Evolutionary conservation across 2,329 filamentous ascomycete genomes (phyloP).

Genomic region (Monilinia aucupariae): DNA sequence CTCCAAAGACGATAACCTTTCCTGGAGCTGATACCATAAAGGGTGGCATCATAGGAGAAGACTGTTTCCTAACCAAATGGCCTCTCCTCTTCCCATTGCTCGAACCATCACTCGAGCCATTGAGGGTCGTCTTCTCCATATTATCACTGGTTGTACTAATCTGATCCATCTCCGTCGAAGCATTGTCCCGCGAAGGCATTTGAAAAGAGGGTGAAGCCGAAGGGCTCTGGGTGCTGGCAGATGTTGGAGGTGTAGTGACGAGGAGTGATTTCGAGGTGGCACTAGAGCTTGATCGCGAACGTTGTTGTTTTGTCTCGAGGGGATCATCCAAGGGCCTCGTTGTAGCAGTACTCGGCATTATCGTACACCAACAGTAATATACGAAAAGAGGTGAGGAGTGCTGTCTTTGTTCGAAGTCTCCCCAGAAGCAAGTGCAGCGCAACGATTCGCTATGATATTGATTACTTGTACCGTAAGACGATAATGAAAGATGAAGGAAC

Average conservation of each 20-base stretch:
- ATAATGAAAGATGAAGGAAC: too few relatives aligned
- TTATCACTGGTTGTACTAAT: slow-evolving; percentile 12
- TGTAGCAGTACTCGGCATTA: slow-evolving; percentile 11
- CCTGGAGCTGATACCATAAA: slow-evolving; percentile 98
- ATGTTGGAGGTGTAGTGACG: slow-evolving; percentile 17
- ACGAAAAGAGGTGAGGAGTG: not conserved
- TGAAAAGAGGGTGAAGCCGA: slow-evolving; percentile 17
- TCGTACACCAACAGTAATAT: slow-evolving; percentile 2
- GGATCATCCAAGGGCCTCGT: slow-evolving; percentile 6
- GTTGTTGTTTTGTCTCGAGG: slow-evolving; percentile 8
- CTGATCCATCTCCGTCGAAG: not conserved
- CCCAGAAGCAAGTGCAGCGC: not conserved
- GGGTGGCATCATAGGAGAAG: slow-evolving; percentile 68
- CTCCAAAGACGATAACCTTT: slow-evolving; percentile 97
- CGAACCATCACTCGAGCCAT: slow-evolving; percentile 22
- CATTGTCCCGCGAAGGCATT: slow-evolving; percentile 7
- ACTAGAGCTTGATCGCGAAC: slow-evolving; percentile 15
- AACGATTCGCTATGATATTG: too few relatives aligned
- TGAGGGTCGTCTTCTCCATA: slow-evolving; percentile 17
- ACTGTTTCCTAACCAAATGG: slow-evolving; percentile 46
- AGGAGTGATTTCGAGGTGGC: slow-evolving; percentile 14
- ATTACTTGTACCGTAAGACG: too few relatives aligned
- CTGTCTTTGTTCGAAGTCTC: not conserved
- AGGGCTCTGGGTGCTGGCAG: slow-evolving; percentile 15
- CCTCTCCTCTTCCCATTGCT: slow-evolving; percentile 17